Base-by-base conservation (phyloP, 805 yeast genomes). In the Sporopachydermia lactativora region DNA sequence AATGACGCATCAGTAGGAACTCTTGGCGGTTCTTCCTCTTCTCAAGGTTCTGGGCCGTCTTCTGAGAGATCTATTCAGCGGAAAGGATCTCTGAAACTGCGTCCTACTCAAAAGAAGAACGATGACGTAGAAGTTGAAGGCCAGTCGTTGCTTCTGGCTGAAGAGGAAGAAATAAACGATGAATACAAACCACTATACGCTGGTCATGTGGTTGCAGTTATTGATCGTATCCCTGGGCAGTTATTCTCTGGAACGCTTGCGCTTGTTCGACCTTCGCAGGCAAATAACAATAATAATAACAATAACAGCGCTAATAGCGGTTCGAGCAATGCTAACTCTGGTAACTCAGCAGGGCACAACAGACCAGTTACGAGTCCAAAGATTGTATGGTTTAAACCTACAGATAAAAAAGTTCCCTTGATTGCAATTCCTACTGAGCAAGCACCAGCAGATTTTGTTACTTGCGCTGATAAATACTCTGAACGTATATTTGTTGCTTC, bases 71-170 rank as follows among this genome's bases (percentile, higher is more conserved):
- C 64, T 11, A 57, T 76, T 18, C 75, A 75, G 45, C 77, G 98
- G 64, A 75, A 81, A 53, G 96, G 96, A 14, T 85, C 96, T 1
- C 68, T 92, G 49, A 84, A 85, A 50, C 96, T 88, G 60, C 75
- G 98, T 52, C 96, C 98, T 24, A 82, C 95, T 13, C 94, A 88
- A 70, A 92, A 92, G 70, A 92, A 92, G 62, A 88, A 86, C 54
- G 98, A 92, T 57, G 98, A 92, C 54, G 95, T 92, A 17, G 98
- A 92, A 62, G 98, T 92, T 35, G 98, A 92, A 60, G 98, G 98
- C 37, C 98, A 92, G 61, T 81, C 95, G 2, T 67, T 92, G 47
- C 64, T 92, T 37, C 65, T 92, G 41, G 92, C 81, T 13, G 98
- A 92, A 60, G 98, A 92, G 55, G 96, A 89, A 55, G 96, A 88